Base-by-base conservation (phyloP, 306 rosid genomes). In the Prosopis cineraria region DNA sequence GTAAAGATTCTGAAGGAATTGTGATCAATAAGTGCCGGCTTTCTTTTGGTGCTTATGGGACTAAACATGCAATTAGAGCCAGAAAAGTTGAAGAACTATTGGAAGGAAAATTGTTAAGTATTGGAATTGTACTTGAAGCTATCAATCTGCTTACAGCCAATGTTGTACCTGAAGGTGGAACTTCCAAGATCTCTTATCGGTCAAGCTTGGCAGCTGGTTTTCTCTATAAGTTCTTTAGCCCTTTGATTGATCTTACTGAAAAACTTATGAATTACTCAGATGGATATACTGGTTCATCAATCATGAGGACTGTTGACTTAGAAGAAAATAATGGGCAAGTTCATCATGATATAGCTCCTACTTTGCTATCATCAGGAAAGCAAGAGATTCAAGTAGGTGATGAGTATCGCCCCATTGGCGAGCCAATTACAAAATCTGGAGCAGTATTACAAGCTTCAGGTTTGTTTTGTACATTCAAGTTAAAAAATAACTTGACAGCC, bases 361-460 rank as follows among this genome's bases (percentile, higher is more conserved):
- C 81, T 45, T 40, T 89, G 31, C 81, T 90, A 64, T 87, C 94
- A 50, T 88, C 97, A 76, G 89, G 91, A 36, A 85, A 83, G 73
- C 98, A 94, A 84, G 67, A 78, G 29, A 34, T 94, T 41, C 84
- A 81, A 81, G 63, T 79, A 74, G 82, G 86, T 10, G 74, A 68
- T 53, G 89, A 85, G 37, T 80, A 89, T 82, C 66, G 62, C 79
- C 97, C 98, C 5, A 64, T 94, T 75, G 98, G 98, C 36, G 78
- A 83, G 83, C 84, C 97, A 74, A 60, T 88, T 55, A 29, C 36
- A 17, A 94, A 94, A 85, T 80, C 86, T 5, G 94, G 93, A 74
- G 94, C 97, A 72, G 82, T 86, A 31, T 73, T 90, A 63, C 97
- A 94, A 86, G 94, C 97, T 59, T 91, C 98, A 82, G 98, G 98